These are phyloP conservation scores for Theobroma cacao DNA, from an alignment of 345 rosid species.

Conservation along the genomic window DNA sequence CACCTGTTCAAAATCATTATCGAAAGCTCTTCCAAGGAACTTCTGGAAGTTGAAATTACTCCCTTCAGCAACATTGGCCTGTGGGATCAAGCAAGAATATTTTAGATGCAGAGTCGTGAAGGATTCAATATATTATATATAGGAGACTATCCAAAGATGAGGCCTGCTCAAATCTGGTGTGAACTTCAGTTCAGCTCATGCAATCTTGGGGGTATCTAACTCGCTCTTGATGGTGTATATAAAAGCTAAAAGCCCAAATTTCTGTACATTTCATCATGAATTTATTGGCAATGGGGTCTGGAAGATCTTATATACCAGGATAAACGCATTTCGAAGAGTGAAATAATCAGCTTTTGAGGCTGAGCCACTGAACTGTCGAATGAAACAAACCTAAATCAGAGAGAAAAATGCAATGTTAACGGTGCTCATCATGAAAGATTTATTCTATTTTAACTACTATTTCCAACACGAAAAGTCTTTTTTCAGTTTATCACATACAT, in stretches of 20 bases:
- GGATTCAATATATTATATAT: neutral
- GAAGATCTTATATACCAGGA: constrained; percentile 17
- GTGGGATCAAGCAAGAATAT: neutral
- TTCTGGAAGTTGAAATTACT: constrained; percentile 27
- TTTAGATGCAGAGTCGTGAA: neutral
- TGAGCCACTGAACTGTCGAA: constrained; percentile 26
- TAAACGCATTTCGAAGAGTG: constrained; percentile 25
- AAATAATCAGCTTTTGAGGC: constrained; percentile 26
- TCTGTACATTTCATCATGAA: neutral
- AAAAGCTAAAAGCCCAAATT: neutral
- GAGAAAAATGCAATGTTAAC: neutral
- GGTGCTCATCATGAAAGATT: neutral
- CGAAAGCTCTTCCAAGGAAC: constrained; percentile 24
- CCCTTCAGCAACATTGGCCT: constrained; percentile 23
- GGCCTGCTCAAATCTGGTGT: neutral
- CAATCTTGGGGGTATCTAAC: neutral
- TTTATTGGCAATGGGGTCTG: neutral
- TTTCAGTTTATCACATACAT: neutral
- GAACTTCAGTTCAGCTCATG: neutral
- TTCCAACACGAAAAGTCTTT: neutral
- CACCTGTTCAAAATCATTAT: constrained; percentile 26
- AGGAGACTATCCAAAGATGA: neutral
- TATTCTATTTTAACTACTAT: neutral
- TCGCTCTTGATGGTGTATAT: neutral
- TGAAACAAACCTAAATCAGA: constrained; percentile 22